A percentile compares a stretch with the other conserved stretches of the same genome.
Conservation (phyloP, 2,329 filamentous ascomycete genomes). For the Alternaria ventricosa region DNA sequence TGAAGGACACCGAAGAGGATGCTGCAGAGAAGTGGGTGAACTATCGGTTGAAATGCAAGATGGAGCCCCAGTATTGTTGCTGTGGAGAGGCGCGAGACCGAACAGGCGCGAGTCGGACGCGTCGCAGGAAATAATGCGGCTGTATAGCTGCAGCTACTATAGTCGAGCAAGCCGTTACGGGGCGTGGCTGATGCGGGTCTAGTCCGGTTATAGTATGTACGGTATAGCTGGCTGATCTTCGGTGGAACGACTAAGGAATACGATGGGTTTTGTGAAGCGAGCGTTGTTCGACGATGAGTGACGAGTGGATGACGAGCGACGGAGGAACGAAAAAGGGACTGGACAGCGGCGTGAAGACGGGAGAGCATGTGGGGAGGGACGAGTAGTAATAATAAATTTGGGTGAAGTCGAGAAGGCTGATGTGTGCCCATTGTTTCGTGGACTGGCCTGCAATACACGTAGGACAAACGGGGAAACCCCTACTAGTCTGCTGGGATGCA, state of each 20-base stretch:
- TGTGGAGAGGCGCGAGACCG: conserved; percentile 36
- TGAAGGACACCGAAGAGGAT: conserved; percentile 7
- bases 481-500: conserved; percentile 35
- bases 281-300: conserved; percentile 18
- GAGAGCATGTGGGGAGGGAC: conserved; percentile 38
- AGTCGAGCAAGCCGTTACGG: conserved; percentile 26
- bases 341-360: conserved; percentile 23
- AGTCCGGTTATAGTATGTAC: conserved; percentile 21
- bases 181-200: conserved; percentile 40
- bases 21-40: conserved; percentile 13
- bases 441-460: conserved; percentile 41
- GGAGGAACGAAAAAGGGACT: conserved; percentile 33
- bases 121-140: conserved; percentile 34
- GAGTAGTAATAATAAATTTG: conserved; percentile 43
- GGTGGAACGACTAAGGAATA: conserved; percentile 5
- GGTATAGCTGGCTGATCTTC: conserved; percentile 22
- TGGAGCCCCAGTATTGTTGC: conserved; percentile 32
- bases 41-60: conserved; percentile 27
- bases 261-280: conserved; percentile 25
- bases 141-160: conserved; percentile 21
- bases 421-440: conserved; percentile 42
- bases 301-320: conserved; percentile 28
- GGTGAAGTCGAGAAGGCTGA: conserved; percentile 37
- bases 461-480: conserved; percentile 35
- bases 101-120: conserved; percentile 37